phyloP scores from a whole-genome alignment of 2,329 filamentous ascomycete genomes.

The Xylaria sp. region DNA sequence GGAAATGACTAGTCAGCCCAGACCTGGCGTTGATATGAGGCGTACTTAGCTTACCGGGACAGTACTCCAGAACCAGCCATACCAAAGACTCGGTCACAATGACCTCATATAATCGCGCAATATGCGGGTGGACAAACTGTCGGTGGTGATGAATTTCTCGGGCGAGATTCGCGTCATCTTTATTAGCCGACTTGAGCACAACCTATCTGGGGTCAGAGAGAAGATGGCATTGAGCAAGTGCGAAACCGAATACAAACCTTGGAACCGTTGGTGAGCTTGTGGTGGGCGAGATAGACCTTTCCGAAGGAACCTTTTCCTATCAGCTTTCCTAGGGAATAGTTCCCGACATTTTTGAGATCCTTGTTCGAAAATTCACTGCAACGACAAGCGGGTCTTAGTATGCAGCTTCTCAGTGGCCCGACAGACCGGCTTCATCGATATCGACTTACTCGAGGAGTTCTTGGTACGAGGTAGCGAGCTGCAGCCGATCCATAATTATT shows the following conservation, averaged over 20 bases:
- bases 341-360: constrained; percentile 90
- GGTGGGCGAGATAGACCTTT: constrained; percentile 93
- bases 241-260: constrained; percentile 66
- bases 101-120: constrained; percentile 94
- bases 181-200: constrained; percentile 96
- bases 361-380: constrained; percentile 88
- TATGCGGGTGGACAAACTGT: constrained; percentile 97
- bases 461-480: constrained; percentile 98
- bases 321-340: constrained; percentile 87
- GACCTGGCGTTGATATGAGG: neutral
- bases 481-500: constrained; percentile 34
- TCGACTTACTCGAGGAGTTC: constrained; percentile 84
- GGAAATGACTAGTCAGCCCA: constrained; percentile 36
- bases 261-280: constrained; percentile 98
- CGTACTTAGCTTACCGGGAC: constrained; percentile 67
- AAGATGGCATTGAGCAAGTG: constrained; percentile 7
- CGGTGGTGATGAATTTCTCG: constrained; percentile 98
- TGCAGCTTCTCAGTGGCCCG: constrained; percentile 11
- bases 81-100: constrained; percentile 95
- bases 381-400: constrained; percentile 16
- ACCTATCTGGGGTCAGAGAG: constrained; percentile 63
- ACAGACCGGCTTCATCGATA: neutral
- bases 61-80: constrained; percentile 97
- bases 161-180: constrained; percentile 92
- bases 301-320: constrained; percentile 99